Evolutionary conservation across 352 stramenopile species (phyloP), one percentile per base, ranked within the genome.

Genomic region (Phytophthora palmivora): DNA sequence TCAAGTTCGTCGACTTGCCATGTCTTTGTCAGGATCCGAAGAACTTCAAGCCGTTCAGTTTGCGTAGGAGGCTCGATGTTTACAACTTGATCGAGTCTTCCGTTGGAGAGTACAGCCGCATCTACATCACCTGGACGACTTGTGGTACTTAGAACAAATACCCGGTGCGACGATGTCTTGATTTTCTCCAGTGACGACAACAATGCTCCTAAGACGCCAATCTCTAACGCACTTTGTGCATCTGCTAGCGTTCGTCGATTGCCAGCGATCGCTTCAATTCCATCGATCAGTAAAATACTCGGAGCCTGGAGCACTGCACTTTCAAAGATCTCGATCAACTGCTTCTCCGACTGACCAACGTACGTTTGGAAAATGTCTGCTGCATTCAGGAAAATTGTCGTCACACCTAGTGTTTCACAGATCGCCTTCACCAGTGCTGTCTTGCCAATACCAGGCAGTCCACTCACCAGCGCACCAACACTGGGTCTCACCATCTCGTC

Each of bases 71-170:
- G 95, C 39, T 96, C 89, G 55, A 99, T 97, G 43, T 87, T 84
- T 6, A 99, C 78, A 67, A 98, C 80, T n/a, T 94, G 72, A 69
- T 99, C 97, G 59, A 99, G 96, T 47, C 98, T 87, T 3, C 97
- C 96, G 51, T 98, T 98, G n/a, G 96, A 94, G 16, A 97, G 78
- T 4, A 99, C 79, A 2, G 96, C 92, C 5, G 87, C 68, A 66
- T 99, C 97, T 15, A 98, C 64, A 43, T 89, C 78, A 24, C 96
- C 76, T 3, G 88, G 64, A 16, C 87, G 82, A 43, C 72, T 95
- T 8, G 89, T 97, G 6, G 86, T 92, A 33, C 80, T 79, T 2
- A 96, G 51, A 14, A 94, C 79, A 48, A 91, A 93, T 24, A 94
- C 73, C 2, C 51, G 72, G 4, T 78, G 71, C 0, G 45, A 46